These are phyloP conservation scores for Cinnamomum micranthum DNA, from an alignment of 164 flowering plant genomes.

Conservation along the genomic window DNA sequence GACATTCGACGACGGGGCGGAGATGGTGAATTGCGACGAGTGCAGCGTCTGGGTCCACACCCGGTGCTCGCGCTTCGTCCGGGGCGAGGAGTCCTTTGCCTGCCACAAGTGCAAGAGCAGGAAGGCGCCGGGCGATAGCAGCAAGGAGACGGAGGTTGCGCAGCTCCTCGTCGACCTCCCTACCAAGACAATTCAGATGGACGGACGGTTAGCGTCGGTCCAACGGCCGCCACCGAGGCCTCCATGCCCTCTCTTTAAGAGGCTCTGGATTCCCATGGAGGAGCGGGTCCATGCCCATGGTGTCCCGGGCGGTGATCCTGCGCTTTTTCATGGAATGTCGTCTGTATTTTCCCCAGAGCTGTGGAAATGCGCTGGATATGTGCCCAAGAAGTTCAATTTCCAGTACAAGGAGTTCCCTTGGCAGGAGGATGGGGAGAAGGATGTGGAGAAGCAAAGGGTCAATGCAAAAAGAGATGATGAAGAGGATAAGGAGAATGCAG, in stretches of 20 bases:
- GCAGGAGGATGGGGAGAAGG: constrained; percentile 46
- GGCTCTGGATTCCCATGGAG: constrained; percentile 81
- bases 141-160: constrained; percentile 93
- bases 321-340: constrained; percentile 54
- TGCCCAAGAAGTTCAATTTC: constrained; percentile 85
- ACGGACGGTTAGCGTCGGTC: constrained; percentile 35
- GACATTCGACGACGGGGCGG: constrained; percentile 93
- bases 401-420: constrained; percentile 80
- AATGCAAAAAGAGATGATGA: constrained; percentile 16
- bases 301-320: constrained; percentile 87
- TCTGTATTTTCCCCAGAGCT: constrained; percentile 60
- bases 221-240: constrained; percentile 17
- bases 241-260: constrained; percentile 27
- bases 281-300: constrained; percentile 95
- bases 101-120: constrained; percentile 90
- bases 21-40: constrained; percentile 98
- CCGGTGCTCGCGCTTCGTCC: constrained; percentile 75
- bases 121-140: constrained; percentile 46
- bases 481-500: constrained; percentile 42
- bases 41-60: constrained; percentile 99
- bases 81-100: constrained; percentile 66
- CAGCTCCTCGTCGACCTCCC: constrained; percentile 86
- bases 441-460: neutral
- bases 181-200: constrained; percentile 40
- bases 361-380: constrained; percentile 84